These are phyloP conservation scores for Pleurotus tuoliensis DNA, from an alignment of 768 basidiomycete species.

Conservation along the genomic window DNA sequence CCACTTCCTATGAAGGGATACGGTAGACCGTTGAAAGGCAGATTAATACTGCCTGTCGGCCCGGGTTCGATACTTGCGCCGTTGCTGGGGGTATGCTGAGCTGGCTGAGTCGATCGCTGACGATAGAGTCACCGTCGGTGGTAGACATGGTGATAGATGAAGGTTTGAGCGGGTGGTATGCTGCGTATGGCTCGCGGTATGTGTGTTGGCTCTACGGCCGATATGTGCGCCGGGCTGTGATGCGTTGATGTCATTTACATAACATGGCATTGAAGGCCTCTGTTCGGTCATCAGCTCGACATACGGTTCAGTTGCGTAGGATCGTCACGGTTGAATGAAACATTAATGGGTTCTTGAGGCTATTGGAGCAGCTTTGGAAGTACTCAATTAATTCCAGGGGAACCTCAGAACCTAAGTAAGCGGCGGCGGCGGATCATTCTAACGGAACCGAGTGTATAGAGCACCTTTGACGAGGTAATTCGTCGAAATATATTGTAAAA, in stretches of 20 bases:
- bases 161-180: constrained; percentile 1
- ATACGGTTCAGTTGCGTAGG: not conserved
- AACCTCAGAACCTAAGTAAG: not conserved
- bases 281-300: not conserved
- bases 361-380: not conserved
- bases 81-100: not conserved
- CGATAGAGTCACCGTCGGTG: not conserved
- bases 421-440: constrained; percentile 3
- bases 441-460: not conserved
- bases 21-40: not conserved
- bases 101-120: constrained; percentile 3
- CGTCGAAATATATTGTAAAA: too few species aligned
- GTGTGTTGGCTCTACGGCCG: not conserved
- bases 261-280: not conserved
- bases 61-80: not conserved
- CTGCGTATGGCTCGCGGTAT: not conserved
- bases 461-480: not conserved
- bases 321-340: not conserved
- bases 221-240: too few species aligned
- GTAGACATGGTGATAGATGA: constrained; percentile 5
- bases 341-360: not conserved
- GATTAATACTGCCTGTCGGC: constrained; percentile 2
- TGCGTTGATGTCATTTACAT: too few species aligned
- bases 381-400: not conserved
- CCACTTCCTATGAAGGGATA: not conserved